Percentiles rank a stretch among this genome's conserved stretches.
phyloP scores from a whole-genome alignment of 1,284 basidiomycete species.

The Papiliotrema laurentii region DNA sequence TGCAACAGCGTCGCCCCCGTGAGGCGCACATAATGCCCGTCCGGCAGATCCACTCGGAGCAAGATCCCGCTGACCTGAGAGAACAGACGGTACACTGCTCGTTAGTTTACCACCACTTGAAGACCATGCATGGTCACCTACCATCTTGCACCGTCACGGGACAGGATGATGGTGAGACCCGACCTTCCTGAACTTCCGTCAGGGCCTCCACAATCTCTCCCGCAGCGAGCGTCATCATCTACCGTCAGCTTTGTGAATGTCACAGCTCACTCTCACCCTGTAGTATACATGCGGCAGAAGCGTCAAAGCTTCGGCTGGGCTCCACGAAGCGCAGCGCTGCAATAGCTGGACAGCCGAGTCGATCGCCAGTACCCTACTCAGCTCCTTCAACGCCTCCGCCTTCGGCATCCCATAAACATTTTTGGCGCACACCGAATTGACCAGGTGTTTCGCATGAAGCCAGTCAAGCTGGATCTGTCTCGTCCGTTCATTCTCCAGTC shows the following conservation, averaged over 20 bases:
- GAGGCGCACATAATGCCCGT: background rate
- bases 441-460: conserved; percentile 30
- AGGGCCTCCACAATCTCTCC: conserved; percentile 10
- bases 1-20: background rate
- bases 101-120: too few relatives aligned
- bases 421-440: conserved; percentile 25
- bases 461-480: conserved; percentile 28
- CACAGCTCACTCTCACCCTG: conserved; percentile 12
- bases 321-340: conserved; percentile 26
- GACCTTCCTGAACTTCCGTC: conserved; percentile 6
- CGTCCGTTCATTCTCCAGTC: conserved; percentile 7
- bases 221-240: conserved; percentile 23
- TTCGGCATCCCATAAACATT: conserved; percentile 8
- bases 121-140: too few relatives aligned
- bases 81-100: too few relatives aligned
- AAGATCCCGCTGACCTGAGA: too few relatives aligned
- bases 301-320: conserved; percentile 14
- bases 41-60: background rate
- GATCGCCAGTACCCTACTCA: conserved; percentile 3
- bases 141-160: conserved; percentile 2
- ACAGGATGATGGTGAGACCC: background rate
- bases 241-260: background rate
- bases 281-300: conserved; percentile 32
- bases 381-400: conserved; percentile 2
- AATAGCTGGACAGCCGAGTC: conserved; percentile 25